Evolutionary conservation across 768 basidiomycete genomes (phyloP).

Genomic region (Amanita rubescens): DNA sequence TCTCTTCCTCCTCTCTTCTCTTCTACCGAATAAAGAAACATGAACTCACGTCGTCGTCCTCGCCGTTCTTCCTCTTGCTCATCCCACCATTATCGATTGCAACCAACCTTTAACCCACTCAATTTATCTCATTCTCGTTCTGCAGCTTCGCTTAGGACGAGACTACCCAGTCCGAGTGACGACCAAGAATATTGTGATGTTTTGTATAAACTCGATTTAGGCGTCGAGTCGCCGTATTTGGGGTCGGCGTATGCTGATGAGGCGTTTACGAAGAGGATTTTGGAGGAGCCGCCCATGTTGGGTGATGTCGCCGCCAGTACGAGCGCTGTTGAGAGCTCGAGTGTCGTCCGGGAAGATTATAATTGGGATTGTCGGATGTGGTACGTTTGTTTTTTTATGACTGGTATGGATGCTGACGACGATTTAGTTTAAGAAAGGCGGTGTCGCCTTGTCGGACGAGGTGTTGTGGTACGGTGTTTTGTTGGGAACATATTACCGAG

Average conservation of each 20-base stretch:
- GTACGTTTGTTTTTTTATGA: too few species aligned
- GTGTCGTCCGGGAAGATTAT: too few species aligned
- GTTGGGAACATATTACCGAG: background rate
- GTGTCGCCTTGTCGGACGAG: background rate
- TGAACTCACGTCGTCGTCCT: too few species aligned
- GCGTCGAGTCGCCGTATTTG: background rate
- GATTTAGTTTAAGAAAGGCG: background rate
- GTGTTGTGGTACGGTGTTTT: background rate
- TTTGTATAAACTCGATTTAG: conserved; percentile 1
- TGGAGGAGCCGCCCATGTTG: background rate
- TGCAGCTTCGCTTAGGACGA: background rate
- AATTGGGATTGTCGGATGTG: conserved; percentile 5
- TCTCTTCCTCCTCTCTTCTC: too few species aligned
- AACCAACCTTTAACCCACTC: background rate
- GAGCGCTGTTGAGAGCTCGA: background rate
- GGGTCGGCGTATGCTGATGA: background rate
- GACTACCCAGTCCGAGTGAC: too few species aligned
- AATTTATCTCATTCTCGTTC: background rate
- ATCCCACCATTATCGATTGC: conserved; percentile 4
- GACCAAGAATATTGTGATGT: conserved; percentile 5
- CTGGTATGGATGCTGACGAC: background rate
- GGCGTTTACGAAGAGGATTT: background rate
- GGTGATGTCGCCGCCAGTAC: background rate
- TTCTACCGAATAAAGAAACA: too few species aligned
- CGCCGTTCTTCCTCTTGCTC: background rate